Evolutionary conservation across 345 rosid genomes (phyloP), one percentile per base, ranked within the genome.

Genomic region (Pistacia atlantica): DNA sequence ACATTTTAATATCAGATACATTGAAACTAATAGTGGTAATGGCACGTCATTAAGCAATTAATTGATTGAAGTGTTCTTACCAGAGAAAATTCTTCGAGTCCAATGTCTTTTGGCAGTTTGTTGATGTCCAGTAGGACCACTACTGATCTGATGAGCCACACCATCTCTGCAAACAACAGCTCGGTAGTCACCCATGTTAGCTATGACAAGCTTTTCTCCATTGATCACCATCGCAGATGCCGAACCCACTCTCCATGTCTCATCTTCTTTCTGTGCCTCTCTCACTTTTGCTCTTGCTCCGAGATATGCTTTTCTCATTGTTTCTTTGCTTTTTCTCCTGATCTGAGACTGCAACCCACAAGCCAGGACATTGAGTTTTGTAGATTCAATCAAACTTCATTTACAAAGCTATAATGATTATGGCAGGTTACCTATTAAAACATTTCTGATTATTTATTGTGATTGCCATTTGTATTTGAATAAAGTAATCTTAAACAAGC

Each of bases 151-250:
- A 86, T 87, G 66, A 79, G 96, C 96, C 73, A 86, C 81, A 3
- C 97, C 94, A 33, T 85, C 85, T 85, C 82, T 84, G 18, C 93
- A 93, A 4, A 91, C 72, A 31, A 93, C 89, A 65, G 84, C 91
- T 83, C 82, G 80, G 17, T 89, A 82, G 67, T 80, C 87, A 16
- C 96, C 93, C 65, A 91, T 85, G 83, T 83, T 84, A 38, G 93
- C 92, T 49, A 85, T 82, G 22, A 84, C 89, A 66, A 93, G 89
- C 84, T 84, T 87, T 72, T 85, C 93, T 64, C 96, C 94, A 73
- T 90, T 90, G 80, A 93, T 80, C 71, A 93, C 88, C 83, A 83
- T 72, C 49, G 82, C 94, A 22, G 86, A 82, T 3, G 91, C 94
- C n/a, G 92, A 84, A 38, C 93, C 72, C 25, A 79, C 78, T 67